Percentiles rank a stretch among this genome's conserved stretches.
phyloP scores from a whole-genome alignment of 225 moss, liverwort and hornwort species.

The Asterella californica region DNA sequence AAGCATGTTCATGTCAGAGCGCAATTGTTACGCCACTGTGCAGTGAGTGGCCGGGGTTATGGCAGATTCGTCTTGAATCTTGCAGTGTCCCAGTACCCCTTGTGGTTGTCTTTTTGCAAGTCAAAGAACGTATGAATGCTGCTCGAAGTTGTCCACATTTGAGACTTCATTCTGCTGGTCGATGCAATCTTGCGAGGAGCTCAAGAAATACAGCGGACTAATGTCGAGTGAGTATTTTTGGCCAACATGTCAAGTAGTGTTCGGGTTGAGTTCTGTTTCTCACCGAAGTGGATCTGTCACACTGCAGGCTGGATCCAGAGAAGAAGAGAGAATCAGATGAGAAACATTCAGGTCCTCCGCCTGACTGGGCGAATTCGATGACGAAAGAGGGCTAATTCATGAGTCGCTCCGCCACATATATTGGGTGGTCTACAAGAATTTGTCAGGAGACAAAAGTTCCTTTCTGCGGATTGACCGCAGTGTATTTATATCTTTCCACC shows the following conservation, averaged over 20 bases:
- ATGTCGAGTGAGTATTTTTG: background rate
- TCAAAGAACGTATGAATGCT: background rate
- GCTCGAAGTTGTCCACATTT: background rate
- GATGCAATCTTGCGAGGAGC: background rate
- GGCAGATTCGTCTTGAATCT: background rate
- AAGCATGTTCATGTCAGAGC: background rate
- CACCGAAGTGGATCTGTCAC: background rate
- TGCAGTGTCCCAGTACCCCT: background rate
- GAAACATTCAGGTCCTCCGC: conserved; percentile 52
- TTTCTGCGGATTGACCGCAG: background rate
- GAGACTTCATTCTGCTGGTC: background rate
- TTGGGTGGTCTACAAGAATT: conserved; percentile 1
- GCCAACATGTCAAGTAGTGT: background rate
- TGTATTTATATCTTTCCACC: conserved; percentile 3
- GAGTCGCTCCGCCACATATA: background rate
- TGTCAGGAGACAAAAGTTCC: background rate
- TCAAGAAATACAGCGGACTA: background rate
- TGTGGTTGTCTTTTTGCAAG: background rate
- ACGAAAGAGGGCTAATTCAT: background rate
- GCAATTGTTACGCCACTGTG: background rate
- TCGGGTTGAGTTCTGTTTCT: background rate
- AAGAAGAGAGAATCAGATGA: conserved; percentile 58
- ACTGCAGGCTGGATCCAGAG: conserved; percentile 52
- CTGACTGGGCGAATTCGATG: conserved; percentile 36
- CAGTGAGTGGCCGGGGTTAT: background rate